Percentiles rank a stretch among this genome's conserved stretches.
These are phyloP conservation scores for Phialophora macrospora DNA, from an alignment of 2,329 filamentous ascomycete species.

Conservation along the genomic window DNA sequence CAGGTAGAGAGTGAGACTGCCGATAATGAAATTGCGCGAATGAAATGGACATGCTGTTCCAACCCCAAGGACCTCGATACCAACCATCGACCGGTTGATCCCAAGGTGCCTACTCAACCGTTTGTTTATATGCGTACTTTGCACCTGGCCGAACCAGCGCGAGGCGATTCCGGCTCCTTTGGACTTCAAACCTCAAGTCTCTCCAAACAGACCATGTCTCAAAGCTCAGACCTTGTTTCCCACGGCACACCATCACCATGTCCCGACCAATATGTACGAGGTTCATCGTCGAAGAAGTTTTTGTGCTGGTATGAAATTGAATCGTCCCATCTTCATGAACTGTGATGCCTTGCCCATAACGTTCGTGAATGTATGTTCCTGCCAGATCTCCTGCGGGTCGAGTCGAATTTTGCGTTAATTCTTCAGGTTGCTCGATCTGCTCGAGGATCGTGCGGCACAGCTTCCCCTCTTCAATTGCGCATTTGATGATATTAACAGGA, in stretches of 20 bases:
- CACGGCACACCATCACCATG: background rate
- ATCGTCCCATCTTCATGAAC: conserved; percentile 1
- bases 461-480: background rate
- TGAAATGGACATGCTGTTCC: too few species aligned
- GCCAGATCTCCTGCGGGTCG: background rate
- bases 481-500: background rate
- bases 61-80: too few species aligned
- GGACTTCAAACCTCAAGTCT: conserved; percentile 1
- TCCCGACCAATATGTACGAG: conserved; percentile 1
- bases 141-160: background rate
- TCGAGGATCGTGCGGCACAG: background rate
- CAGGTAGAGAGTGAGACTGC: too few species aligned
- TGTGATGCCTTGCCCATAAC: background rate
- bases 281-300: background rate
- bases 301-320: background rate
- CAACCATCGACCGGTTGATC: background rate
- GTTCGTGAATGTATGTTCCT: background rate
- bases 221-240: background rate
- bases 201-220: background rate
- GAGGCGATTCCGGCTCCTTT: background rate
- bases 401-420: background rate
- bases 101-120: background rate
- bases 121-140: background rate
- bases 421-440: background rate
- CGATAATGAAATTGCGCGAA: too few species aligned